A percentile compares a stretch with the other conserved stretches of the same genome.
Conservation (phyloP, 495 filamentous ascomycete genomes). For the Penicillium coprophilum region DNA sequence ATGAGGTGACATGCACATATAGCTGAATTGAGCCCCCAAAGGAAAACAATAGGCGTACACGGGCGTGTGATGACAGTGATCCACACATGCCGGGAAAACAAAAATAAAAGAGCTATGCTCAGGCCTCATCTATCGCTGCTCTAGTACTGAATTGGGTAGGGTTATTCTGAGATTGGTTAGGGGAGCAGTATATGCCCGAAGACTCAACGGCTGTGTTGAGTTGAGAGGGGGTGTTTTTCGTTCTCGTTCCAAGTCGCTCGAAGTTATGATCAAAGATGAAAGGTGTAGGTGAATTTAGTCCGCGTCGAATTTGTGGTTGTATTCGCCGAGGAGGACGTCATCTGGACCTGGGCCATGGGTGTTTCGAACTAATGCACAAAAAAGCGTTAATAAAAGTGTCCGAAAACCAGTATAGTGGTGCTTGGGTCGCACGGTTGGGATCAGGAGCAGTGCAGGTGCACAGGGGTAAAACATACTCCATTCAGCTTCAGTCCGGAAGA, state of each 20-base stretch:
- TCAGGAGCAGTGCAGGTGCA: constrained; percentile 1
- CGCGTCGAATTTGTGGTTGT: constrained; percentile 50
- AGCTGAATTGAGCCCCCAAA: neutral
- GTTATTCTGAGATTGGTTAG: neutral
- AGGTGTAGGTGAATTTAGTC: constrained; percentile 39
- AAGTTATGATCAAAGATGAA: constrained; percentile 8
- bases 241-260: constrained; percentile 18
- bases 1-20: neutral
- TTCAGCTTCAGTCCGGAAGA: constrained; percentile 91
- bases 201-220: constrained; percentile 1
- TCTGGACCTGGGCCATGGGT: constrained; percentile 53
- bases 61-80: neutral
- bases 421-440: constrained; percentile 1
- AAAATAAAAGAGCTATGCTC: constrained; percentile 3
- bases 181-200: constrained; percentile 1
- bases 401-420: constrained; percentile 2
- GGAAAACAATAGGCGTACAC: constrained; percentile 9
- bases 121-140: constrained; percentile 6
- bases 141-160: constrained; percentile 4
- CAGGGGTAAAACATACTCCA: constrained; percentile 57
- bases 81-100: constrained; percentile 1
- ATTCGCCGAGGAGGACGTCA: constrained; percentile 55
- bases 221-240: constrained; percentile 9
- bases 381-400: neutral
- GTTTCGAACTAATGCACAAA: constrained; percentile 47